phyloP scores from a whole-genome alignment of 345 rosid genomes.

The Viola odorata region DNA sequence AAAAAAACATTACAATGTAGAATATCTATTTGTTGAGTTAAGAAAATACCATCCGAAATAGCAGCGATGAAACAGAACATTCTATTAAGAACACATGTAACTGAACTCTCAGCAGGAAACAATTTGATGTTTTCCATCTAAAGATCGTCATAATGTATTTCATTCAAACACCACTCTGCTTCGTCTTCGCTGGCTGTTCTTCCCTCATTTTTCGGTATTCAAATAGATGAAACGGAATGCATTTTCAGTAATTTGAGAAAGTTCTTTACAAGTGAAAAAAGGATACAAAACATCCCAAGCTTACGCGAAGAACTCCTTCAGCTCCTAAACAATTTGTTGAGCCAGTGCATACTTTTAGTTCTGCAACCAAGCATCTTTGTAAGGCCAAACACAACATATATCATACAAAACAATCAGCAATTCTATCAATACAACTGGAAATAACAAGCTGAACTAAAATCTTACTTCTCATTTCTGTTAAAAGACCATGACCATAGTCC shows the following conservation, averaged over 20 bases:
- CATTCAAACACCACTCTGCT: no score
- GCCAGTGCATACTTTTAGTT: conserved; percentile 60
- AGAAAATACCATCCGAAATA: conserved; percentile 15
- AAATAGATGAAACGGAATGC: no score
- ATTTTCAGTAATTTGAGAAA: no score
- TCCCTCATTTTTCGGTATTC: no score
- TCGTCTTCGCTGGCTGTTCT: no score
- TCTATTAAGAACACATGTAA: no score
- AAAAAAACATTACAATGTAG: conserved; percentile 65
- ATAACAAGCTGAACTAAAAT: not conserved
- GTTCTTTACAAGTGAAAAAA: conserved; percentile 11
- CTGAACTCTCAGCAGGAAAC: no score
- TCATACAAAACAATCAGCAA: not conserved
- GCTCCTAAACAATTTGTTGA: conserved; percentile 80
- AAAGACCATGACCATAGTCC: conserved; percentile 67
- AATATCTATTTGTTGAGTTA: conserved; percentile 44
- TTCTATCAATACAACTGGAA: not conserved
- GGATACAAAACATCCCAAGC: conserved; percentile 99
- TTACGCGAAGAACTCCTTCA: conserved; percentile 86
- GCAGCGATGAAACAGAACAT: not conserved
- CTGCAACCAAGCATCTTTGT: conserved; percentile 36
- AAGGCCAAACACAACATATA: not conserved
- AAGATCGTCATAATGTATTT: no score
- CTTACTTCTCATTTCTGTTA: conserved; percentile 69
- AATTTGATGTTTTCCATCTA: no score